Percentiles rank a stretch among this genome's conserved stretches.
Conservation (phyloP, 306 rosid species). For the Purshia tridentata region DNA sequence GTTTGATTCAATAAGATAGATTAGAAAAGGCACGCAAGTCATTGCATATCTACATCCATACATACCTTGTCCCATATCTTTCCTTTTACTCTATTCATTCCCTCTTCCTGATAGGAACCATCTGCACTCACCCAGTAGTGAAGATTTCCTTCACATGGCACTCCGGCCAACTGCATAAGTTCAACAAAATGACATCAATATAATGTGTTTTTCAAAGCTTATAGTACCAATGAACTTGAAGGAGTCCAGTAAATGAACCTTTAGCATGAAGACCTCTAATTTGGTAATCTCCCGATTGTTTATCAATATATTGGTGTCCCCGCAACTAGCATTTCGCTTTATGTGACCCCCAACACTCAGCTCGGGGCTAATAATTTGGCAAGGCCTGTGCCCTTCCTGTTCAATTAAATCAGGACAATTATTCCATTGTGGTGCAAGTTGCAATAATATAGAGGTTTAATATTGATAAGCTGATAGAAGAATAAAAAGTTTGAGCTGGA, state of each 20-base stretch:
- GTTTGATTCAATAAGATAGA: neutral
- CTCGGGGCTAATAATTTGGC: constrained; percentile 61
- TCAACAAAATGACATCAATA: constrained; percentile 20
- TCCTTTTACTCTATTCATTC: constrained; percentile 58
- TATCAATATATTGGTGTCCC: constrained; percentile 57
- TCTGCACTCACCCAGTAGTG: constrained; percentile 66
- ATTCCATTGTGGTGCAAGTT: constrained; percentile 15
- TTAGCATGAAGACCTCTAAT: constrained; percentile 52
- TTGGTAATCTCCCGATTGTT: constrained; percentile 60
- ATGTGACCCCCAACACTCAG: constrained; percentile 54
- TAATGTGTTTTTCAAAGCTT: neutral
- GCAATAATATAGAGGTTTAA: neutral
- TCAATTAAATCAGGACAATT: constrained; percentile 24
- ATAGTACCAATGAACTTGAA: constrained; percentile 4
- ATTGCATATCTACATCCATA: constrained; percentile 15
- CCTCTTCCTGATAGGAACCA: constrained; percentile 79
- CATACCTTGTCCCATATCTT: constrained; percentile 72
- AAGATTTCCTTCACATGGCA: constrained; percentile 66
- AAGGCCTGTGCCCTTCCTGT: constrained; percentile 65
- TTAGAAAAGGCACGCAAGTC: constrained; percentile 18
- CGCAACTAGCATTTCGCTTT: constrained; percentile 52
- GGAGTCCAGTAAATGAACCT: constrained; percentile 37
- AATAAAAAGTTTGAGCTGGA: neutral
- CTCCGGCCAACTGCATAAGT: constrained; percentile 57
- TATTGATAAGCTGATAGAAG: neutral